These are phyloP conservation scores for Wickerhamomyces queroliae DNA, from an alignment of 805 yeast genomes.

Conservation along the genomic window DNA sequence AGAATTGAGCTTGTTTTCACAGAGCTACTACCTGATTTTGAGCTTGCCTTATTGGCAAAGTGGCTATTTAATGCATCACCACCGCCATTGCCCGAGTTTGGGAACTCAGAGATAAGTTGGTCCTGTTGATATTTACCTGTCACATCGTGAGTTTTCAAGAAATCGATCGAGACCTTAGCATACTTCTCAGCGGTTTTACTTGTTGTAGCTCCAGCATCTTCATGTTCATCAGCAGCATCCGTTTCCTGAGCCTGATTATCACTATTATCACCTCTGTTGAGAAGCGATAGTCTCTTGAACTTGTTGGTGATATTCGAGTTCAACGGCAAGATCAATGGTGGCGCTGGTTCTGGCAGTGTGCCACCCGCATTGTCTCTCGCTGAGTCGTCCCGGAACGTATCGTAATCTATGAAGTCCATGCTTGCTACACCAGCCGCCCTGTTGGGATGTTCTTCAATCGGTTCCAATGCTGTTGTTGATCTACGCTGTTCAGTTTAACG, in stretches of 20 bases:
- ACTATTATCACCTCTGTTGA: conserved; percentile 23
- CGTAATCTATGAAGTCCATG: conserved; percentile 24
- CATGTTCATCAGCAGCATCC: conserved; percentile 6
- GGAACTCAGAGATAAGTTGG: conserved; percentile 8
- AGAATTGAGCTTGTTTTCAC: conserved; percentile 31
- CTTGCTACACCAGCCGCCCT: not conserved
- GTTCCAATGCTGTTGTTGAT: too few relatives aligned
- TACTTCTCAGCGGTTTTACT: conserved; percentile 36
- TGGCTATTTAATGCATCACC: too few relatives aligned
- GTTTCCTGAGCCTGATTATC: conserved; percentile 1
- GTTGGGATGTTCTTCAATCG: too few relatives aligned
- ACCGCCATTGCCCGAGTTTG: conserved; percentile 1
- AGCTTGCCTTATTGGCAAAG: too few relatives aligned
- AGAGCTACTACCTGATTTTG: too few relatives aligned
- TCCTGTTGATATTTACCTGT: conserved; percentile 2
- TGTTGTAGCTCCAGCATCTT: conserved; percentile 6
- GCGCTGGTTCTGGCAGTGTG: conserved; percentile 30
- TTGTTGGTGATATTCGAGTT: conserved; percentile 28
- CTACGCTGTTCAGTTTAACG: too few relatives aligned
- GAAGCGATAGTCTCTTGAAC: conserved; percentile 30
- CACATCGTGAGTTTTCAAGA: conserved; percentile 22
- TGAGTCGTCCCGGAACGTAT: conserved; percentile 9
- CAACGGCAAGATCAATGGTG: conserved; percentile 33
- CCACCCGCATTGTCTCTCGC: not conserved
- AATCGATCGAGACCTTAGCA: conserved; percentile 39